Evolutionary conservation across 148 eudicot species (phyloP).

Genomic region (Nepenthes gracilis): DNA sequence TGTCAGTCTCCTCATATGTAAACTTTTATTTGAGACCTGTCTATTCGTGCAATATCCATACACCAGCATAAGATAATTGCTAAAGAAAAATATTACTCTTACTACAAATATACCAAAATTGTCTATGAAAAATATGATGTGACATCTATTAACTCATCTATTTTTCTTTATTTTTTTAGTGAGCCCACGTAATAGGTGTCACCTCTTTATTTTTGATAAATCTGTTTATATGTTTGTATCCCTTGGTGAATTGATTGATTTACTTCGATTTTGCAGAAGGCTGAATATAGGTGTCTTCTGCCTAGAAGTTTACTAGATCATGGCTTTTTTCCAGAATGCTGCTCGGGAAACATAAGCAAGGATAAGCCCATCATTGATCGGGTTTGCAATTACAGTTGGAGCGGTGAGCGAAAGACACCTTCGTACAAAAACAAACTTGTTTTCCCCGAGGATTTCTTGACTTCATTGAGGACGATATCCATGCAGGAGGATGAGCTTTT

Average conservation of each 20-base stretch:
- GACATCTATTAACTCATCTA: no score
- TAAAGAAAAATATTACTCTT: neutral
- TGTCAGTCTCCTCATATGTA: neutral
- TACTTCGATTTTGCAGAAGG: slow-evolving; percentile 40
- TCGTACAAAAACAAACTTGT: slow-evolving; percentile 63
- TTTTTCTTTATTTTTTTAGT: no score
- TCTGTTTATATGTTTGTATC: no score
- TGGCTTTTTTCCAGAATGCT: slow-evolving; percentile 48
- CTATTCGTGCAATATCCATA: neutral
- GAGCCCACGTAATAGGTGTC: no score
- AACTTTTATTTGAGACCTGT: neutral
- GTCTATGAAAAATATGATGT: no score
- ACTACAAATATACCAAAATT: no score
- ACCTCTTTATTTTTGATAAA: no score
- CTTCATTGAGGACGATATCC: slow-evolving; percentile 79
- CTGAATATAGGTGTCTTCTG: slow-evolving; percentile 75
- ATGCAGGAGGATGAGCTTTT: slow-evolving; percentile 66
- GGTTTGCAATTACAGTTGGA: slow-evolving; percentile 58
- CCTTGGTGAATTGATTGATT: no score
- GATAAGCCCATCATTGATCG: slow-evolving; percentile 10
- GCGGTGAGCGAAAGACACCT: slow-evolving; percentile 78
- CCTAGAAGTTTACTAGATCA: slow-evolving; percentile 56
- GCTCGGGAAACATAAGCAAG: slow-evolving; percentile 18
- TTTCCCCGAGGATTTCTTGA: slow-evolving; percentile 69
- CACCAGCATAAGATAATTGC: neutral